Conservation (phyloP, 1,284 basidiomycete genomes). For the Ustilago lituana region DNA sequence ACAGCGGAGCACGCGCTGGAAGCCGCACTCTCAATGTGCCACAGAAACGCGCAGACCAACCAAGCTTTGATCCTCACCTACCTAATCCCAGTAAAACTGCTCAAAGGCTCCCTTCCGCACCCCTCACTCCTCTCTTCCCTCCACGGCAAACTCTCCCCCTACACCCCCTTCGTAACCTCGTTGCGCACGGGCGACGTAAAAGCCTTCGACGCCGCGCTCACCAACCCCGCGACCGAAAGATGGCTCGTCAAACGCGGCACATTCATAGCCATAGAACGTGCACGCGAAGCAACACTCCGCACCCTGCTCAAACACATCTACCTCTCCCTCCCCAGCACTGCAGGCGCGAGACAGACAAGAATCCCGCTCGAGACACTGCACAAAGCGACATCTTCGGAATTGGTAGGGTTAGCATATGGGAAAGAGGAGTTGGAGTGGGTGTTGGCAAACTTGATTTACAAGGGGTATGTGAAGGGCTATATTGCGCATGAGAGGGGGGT, state of each 20-base stretch:
- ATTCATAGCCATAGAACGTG: conserved; percentile 86
- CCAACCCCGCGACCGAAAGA: conserved; percentile 71
- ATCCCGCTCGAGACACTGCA: conserved; percentile 37
- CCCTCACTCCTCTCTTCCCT: conserved; percentile 75
- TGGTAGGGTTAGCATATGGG: conserved; percentile 64
- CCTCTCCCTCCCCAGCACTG: conserved; percentile 64
- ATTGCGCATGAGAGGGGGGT: conserved; percentile 94
- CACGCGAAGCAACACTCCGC: conserved; percentile 84
- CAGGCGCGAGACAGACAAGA: conserved; percentile 24
- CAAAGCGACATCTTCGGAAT: conserved; percentile 22
- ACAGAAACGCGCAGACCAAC: conserved; percentile 75
- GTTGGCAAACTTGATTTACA: conserved; percentile 87
- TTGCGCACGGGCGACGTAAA: conserved; percentile 80
- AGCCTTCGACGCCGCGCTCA: conserved; percentile 78
- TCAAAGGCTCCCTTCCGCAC: conserved; percentile 84
- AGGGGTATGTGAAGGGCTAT: conserved; percentile 90
- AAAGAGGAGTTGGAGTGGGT: conserved; percentile 90
- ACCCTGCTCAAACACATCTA: conserved; percentile 86
- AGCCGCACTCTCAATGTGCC: conserved; percentile 83
- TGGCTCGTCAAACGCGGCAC: conserved; percentile 82
- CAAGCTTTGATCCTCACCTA: conserved; percentile 89
- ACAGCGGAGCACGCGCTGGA: conserved; percentile 82
- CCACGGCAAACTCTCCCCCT: conserved; percentile 78
- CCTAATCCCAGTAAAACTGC: conserved; percentile 85
- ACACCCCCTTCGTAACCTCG: conserved; percentile 80